Evolutionary conservation across 176 grass and related monocot species (phyloP).

Genomic region (Cocos nucifera): DNA sequence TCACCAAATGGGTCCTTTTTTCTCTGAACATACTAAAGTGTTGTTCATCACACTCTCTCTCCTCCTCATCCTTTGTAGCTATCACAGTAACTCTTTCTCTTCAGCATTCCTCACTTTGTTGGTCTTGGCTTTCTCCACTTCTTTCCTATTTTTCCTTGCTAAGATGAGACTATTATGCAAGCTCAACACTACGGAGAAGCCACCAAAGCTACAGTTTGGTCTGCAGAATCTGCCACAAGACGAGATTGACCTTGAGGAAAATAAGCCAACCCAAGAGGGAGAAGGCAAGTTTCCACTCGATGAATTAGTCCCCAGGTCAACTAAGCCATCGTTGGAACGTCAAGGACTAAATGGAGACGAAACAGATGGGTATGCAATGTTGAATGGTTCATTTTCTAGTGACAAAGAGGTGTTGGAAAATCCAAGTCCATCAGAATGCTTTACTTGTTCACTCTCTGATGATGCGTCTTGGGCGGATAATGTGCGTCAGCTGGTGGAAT

Average conservation of each 20-base stretch:
- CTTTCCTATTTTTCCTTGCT: background rate
- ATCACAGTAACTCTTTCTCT: background rate
- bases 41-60: slow-evolving; percentile 2
- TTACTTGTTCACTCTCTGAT: background rate
- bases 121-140: slow-evolving; percentile 3
- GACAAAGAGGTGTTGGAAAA: too few relatives aligned
- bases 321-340: too few relatives aligned
- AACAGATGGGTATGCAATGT: background rate
- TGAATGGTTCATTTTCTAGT: too few relatives aligned
- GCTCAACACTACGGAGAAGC: background rate
- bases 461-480: background rate
- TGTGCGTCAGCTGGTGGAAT: background rate
- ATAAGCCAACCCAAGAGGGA: background rate
- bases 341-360: background rate
- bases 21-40: background rate
- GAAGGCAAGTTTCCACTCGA: background rate
- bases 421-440: too few relatives aligned
- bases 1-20: slow-evolving; percentile 9
- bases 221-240: too few relatives aligned
- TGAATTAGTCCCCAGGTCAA: too few relatives aligned
- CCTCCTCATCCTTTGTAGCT: background rate
- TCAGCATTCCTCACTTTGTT: slow-evolving; percentile 6
- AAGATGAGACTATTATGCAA: background rate
- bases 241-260: background rate
- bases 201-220: background rate